phyloP scores from a whole-genome alignment of 2,329 filamentous ascomycete genomes.

The Colletotrichum tropicale region DNA sequence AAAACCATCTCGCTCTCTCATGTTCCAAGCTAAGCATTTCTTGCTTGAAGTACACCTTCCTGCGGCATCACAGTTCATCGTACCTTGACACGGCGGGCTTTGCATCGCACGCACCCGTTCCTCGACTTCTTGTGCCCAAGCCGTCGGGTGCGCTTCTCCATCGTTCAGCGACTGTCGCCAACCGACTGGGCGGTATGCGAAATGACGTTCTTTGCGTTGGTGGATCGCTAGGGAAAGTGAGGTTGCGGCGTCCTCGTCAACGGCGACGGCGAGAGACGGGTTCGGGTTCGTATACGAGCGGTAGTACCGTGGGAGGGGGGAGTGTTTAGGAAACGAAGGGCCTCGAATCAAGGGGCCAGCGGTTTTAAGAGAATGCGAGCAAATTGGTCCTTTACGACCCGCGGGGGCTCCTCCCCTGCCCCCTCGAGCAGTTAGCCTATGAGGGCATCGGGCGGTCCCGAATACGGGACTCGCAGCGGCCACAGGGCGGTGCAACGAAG shows the following conservation, averaged over 20 bases:
- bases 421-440: background rate
- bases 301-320: background rate
- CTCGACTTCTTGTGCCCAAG: conserved; percentile 32
- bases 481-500: background rate
- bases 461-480: background rate
- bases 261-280: background rate
- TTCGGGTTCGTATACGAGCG: conserved; percentile 1
- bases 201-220: background rate
- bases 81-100: conserved; percentile 32
- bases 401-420: background rate
- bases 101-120: conserved; percentile 33
- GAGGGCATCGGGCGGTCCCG: background rate
- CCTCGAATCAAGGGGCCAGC: background rate
- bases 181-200: background rate
- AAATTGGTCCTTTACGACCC: background rate
- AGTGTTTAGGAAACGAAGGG: background rate
- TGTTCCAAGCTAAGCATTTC: background rate
- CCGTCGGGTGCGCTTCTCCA: conserved; percentile 13
- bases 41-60: background rate
- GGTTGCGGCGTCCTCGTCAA: background rate
- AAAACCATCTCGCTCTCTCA: background rate
- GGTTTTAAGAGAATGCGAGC: conserved; percentile 1
- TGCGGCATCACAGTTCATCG: background rate
- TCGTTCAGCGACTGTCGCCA: background rate
- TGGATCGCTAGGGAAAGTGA: background rate